phyloP scores from a whole-genome alignment of 768 basidiomycete species.

The Russula earlei region DNA sequence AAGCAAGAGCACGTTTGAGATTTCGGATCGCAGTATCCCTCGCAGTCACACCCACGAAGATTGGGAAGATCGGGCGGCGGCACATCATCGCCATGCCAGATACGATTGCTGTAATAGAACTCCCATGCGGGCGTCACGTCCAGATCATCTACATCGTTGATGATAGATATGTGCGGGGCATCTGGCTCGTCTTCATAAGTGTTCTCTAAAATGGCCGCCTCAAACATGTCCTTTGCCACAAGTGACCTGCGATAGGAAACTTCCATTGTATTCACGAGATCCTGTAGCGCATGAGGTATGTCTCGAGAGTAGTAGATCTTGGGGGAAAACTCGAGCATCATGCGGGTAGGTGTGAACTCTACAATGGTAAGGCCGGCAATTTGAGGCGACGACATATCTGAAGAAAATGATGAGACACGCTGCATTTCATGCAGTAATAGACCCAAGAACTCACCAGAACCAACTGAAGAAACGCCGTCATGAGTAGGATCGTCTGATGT shows the following conservation, averaged over 20 bases:
- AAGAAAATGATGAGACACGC: neutral
- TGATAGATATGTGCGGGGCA: conserved; percentile 57
- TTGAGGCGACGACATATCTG: neutral
- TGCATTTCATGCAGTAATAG: neutral
- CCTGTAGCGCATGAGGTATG: conserved; percentile 55
- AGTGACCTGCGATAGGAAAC: conserved; percentile 32
- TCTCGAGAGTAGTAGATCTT: conserved; percentile 33
- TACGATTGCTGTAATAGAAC: conserved; percentile 76
- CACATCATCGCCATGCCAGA: conserved; percentile 65
- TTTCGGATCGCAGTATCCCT: conserved; percentile 65
- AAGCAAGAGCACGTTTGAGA: conserved; percentile 67
- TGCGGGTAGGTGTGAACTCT: conserved; percentile 12
- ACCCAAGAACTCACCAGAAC: neutral
- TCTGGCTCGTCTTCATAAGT: conserved; percentile 57
- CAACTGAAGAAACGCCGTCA: neutral
- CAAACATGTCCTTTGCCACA: conserved; percentile 46
- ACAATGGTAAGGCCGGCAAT: conserved; percentile 7
- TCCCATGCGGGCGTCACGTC: conserved; percentile 75
- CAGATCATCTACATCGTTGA: conserved; percentile 50
- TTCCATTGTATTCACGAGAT: conserved; percentile 50
- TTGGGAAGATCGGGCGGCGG: conserved; percentile 50
- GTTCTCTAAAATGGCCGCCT: conserved; percentile 54
- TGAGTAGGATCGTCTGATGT: neutral
- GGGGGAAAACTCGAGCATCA: conserved; percentile 18
- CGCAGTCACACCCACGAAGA: conserved; percentile 63